phyloP scores from a whole-genome alignment of 1,284 basidiomycete species.

The Fomitopsis palustris region DNA sequence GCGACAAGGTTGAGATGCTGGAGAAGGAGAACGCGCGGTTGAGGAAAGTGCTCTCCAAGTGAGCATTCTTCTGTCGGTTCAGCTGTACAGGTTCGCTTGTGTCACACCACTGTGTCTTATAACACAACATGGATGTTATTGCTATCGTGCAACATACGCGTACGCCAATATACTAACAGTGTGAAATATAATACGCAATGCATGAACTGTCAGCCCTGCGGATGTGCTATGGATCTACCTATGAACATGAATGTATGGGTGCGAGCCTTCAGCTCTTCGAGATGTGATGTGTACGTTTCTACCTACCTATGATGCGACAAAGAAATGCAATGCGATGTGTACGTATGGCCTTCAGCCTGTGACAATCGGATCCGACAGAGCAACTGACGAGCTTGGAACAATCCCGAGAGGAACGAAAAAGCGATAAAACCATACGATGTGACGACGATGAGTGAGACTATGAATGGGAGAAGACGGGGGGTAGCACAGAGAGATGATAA shows the following conservation, averaged over 20 bases:
- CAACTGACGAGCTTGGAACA: not conserved
- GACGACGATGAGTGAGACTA: not conserved
- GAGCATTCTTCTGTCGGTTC: not conserved
- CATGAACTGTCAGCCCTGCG: conserved; percentile 27
- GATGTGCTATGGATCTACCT: conserved; percentile 12
- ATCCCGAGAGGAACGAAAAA: not conserved
- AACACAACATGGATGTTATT: not conserved
- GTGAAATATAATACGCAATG: conserved; percentile 24
- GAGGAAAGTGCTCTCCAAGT: conserved; percentile 47
- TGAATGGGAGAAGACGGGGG: not conserved
- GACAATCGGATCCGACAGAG: conserved; percentile 3
- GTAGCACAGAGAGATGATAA: not conserved
- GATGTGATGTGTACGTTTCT: conserved; percentile 3
- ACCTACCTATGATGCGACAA: conserved; percentile 5
- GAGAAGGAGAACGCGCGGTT: conserved; percentile 70
- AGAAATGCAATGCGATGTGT: not conserved
- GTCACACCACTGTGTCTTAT: not conserved
- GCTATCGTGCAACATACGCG: not conserved
- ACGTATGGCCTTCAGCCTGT: conserved; percentile 8
- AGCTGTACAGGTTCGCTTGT: not conserved
- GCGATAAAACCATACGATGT: not conserved
- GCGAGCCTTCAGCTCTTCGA: not conserved
- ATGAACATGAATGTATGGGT: conserved; percentile 5
- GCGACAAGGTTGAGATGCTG: conserved; percentile 61
- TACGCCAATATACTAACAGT: conserved; percentile 1